Base-by-base conservation (phyloP, 2,329 filamentous ascomycete genomes). In the Fonsecaea erecta region DNA sequence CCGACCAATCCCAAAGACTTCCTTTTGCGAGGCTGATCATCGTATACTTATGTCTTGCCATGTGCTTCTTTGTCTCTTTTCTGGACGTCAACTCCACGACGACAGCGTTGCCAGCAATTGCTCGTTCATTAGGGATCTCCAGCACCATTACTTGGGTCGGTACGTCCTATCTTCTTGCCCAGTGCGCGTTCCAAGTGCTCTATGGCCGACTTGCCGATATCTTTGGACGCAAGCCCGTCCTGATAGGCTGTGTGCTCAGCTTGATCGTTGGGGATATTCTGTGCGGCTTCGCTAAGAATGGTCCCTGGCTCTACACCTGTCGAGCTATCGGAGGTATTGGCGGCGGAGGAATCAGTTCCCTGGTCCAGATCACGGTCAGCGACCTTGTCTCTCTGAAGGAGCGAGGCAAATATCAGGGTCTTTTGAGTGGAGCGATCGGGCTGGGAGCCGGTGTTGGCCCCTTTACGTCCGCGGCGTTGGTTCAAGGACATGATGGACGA, bases 181-280 rank as follows among this genome's bases (percentile, higher is more conserved):
- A 60, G 16, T 88, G 87, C 0, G 83, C 85, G 40, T 89, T 88
- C 68, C 86, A 87, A 68, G 85, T 88, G 66, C 78, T 89, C 0
- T 88, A 89, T 72, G 86, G 86, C 24, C 81, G 85, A 2, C 70
- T 88, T 2, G 87, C 85, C 0, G 85, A 88, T 73, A 83, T 88
- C 0, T 83, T 87, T 59, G 85, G 85, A 24, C 81, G 86, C 18
- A 88, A 88, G 72, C 78, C 81, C 7, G 79, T 89, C 2, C 84
- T 85, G 55, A 71, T 89, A 1, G 79, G 78, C 1, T 83, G 84
- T 1, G 73, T 88, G 11, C 77, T 77, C 0, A 73, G 87, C 16
- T 75, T 90, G 4, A 79, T 80, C 4, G 62, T 88, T 11, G 84
- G 83, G 1, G 86, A 88, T 72, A 73, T 90, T 56, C 76, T 87